These are phyloP conservation scores for Scenedesmus sp. DNA, from an alignment of 163 green algal species.

Conservation along the genomic window DNA sequence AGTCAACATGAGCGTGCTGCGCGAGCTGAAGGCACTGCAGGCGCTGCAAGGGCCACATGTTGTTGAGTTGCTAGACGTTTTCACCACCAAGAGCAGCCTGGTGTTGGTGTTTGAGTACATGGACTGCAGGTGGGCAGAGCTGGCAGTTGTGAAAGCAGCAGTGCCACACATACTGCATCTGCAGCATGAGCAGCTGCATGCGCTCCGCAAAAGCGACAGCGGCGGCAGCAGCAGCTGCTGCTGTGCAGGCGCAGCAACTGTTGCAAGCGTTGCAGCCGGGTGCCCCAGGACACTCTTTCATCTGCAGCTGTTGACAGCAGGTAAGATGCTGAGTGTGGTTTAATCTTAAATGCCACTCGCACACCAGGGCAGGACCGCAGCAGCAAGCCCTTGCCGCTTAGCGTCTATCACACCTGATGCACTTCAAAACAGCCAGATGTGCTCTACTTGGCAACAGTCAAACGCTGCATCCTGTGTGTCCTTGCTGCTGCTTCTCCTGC, in stretches of 20 bases:
- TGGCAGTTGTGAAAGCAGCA: neutral
- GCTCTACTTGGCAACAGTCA: too few species aligned
- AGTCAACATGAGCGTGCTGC: constrained; percentile 36
- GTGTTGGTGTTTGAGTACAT: constrained; percentile 86
- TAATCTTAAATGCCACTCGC: too few species aligned
- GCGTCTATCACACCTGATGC: too few species aligned
- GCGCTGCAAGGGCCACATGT: constrained; percentile 51
- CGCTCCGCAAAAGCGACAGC: neutral
- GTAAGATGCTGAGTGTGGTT: too few species aligned
- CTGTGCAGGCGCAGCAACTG: constrained; percentile 44
- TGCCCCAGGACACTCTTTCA: too few species aligned
- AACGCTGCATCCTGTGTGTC: neutral
- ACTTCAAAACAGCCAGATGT: too few species aligned
- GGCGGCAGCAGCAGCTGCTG: neutral
- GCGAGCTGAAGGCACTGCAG: constrained; percentile 56
- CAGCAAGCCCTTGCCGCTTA: too few species aligned
- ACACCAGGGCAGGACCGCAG: too few species aligned
- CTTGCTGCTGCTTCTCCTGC: neutral
- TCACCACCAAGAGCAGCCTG: constrained; percentile 54
- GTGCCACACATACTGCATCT: neutral
- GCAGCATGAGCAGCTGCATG: neutral
- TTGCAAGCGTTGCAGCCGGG: neutral
- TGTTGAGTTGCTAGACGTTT: constrained; percentile 55
- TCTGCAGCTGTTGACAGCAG: too few species aligned
- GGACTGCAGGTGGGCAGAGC: constrained; percentile 51